Evolutionary conservation across 2,329 filamentous ascomycete species (phyloP).

Genomic region (Waltergamsia citrina): DNA sequence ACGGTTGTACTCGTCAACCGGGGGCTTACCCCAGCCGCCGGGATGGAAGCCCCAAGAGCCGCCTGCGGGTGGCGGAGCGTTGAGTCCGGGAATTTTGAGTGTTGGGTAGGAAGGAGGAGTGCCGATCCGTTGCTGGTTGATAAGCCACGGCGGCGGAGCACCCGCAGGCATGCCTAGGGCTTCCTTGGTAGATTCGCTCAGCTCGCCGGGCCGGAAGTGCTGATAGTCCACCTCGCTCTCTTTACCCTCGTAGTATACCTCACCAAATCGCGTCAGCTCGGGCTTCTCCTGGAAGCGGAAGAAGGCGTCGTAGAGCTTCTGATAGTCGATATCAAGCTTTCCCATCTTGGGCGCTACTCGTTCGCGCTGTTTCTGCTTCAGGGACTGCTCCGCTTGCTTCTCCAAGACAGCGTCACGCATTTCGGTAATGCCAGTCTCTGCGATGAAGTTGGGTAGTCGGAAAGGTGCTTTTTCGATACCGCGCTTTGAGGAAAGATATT

Average conservation of each 20-base stretch:
- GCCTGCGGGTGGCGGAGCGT: slow-evolving; percentile 82
- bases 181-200: slow-evolving; percentile 83
- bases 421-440: slow-evolving; percentile 93
- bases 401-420: slow-evolving; percentile 96
- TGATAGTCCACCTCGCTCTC: slow-evolving; percentile 93
- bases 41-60: slow-evolving; percentile 92
- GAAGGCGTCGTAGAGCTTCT: slow-evolving; percentile 96
- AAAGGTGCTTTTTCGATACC: slow-evolving; percentile 95
- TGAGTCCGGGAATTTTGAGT: slow-evolving; percentile 89
- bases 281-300: slow-evolving; percentile 98
- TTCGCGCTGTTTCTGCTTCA: slow-evolving; percentile 95
- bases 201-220: slow-evolving; percentile 80
- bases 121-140: slow-evolving; percentile 91
- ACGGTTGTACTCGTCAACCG: slow-evolving; percentile 84
- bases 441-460: slow-evolving; percentile 88
- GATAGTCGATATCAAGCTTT: slow-evolving; percentile 95
- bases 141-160: slow-evolving; percentile 91
- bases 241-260: slow-evolving; percentile 99
- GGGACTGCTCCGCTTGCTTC: slow-evolving; percentile 82
- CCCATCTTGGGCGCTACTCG: slow-evolving; percentile 93
- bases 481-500: slow-evolving; percentile 93
- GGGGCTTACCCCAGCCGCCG: slow-evolving; percentile 92
- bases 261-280: slow-evolving; percentile 84
- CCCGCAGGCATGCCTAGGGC: slow-evolving; percentile 89
- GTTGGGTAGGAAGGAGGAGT: slow-evolving; percentile 91